Percentiles rank a stretch among this genome's conserved stretches.
phyloP scores from a whole-genome alignment of 1,284 basidiomycete genomes.

The Somion occarium region DNA sequence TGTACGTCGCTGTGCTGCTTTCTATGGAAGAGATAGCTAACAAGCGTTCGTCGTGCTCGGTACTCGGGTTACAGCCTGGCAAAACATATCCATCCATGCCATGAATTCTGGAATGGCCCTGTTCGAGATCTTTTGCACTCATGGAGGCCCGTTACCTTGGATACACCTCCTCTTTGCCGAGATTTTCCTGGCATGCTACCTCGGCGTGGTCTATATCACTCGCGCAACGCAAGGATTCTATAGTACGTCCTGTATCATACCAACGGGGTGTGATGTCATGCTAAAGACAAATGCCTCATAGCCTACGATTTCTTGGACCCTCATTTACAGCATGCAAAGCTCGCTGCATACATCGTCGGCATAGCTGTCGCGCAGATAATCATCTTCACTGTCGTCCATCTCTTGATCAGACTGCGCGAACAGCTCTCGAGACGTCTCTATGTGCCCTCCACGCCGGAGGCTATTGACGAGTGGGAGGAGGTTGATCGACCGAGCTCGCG shows the following conservation, averaged over 20 bases:
- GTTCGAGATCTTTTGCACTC: slow-evolving; percentile 55
- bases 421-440: not conserved
- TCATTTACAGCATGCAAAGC: slow-evolving; percentile 21
- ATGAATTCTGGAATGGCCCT: slow-evolving; percentile 55
- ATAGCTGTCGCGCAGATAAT: slow-evolving; percentile 20
- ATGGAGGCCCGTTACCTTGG: slow-evolving; percentile 49
- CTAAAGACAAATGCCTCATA: slow-evolving; percentile 8
- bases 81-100: slow-evolving; percentile 56
- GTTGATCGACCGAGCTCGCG: not conserved
- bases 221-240: slow-evolving; percentile 56
- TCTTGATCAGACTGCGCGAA: slow-evolving; percentile 14
- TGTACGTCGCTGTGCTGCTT: slow-evolving; percentile 35
- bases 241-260: slow-evolving; percentile 35
- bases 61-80: slow-evolving; percentile 39
- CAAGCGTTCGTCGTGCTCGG: too few species aligned
- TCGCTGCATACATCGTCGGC: slow-evolving; percentile 42
- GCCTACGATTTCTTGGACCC: slow-evolving; percentile 49
- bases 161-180: slow-evolving; percentile 41
- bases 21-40: too few species aligned
- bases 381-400: slow-evolving; percentile 21
- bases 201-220: slow-evolving; percentile 66
- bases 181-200: slow-evolving; percentile 49
- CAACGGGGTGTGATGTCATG: not conserved
- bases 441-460: not conserved
- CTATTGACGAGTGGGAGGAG: slow-evolving; percentile 9